Evolutionary conservation across 75 land plant genomes (phyloP).

Genomic region (Isoetes taiwanensis): DNA sequence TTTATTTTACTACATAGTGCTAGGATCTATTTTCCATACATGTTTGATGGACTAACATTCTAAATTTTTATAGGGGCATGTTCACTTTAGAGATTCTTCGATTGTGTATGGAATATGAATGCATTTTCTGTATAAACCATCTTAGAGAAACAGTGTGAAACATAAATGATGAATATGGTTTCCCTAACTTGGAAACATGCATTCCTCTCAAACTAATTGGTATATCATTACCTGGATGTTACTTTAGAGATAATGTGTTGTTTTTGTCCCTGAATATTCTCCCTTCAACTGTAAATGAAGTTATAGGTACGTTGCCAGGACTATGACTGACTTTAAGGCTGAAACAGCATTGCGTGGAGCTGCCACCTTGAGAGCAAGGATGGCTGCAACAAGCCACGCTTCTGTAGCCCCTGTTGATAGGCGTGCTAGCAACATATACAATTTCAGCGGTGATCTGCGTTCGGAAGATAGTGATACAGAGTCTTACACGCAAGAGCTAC

Average conservation of each 20-base stretch:
- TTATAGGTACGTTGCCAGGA: not conserved
- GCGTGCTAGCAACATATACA: conserved; percentile 13
- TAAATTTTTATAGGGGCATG: too few species aligned
- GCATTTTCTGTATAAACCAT: too few species aligned
- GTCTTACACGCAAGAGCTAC: conserved; percentile 46
- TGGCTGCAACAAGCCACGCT: conserved; percentile 76
- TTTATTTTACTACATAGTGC: not conserved
- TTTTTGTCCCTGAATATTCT: not conserved
- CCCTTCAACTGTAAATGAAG: not conserved
- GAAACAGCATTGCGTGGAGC: conserved; percentile 66
- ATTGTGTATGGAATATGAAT: too few species aligned
- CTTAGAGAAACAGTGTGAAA: not conserved
- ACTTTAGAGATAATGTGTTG: not conserved
- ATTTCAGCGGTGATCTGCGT: conserved; percentile 48
- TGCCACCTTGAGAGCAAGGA: conserved; percentile 76
- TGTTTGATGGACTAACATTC: too few species aligned
- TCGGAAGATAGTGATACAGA: conserved; percentile 61
- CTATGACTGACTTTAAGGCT: not conserved
- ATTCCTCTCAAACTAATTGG: not conserved
- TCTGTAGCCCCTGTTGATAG: conserved; percentile 79
- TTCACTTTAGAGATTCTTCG: too few species aligned
- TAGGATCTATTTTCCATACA: not conserved
- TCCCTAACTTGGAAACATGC: not conserved
- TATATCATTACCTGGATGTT: conserved; percentile 4
- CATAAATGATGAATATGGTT: not conserved